A percentile compares a stretch with the other conserved stretches of the same genome.
These are phyloP conservation scores for Starmerella sp. DNA, from an alignment of 805 yeast species.

Conservation along the genomic window DNA sequence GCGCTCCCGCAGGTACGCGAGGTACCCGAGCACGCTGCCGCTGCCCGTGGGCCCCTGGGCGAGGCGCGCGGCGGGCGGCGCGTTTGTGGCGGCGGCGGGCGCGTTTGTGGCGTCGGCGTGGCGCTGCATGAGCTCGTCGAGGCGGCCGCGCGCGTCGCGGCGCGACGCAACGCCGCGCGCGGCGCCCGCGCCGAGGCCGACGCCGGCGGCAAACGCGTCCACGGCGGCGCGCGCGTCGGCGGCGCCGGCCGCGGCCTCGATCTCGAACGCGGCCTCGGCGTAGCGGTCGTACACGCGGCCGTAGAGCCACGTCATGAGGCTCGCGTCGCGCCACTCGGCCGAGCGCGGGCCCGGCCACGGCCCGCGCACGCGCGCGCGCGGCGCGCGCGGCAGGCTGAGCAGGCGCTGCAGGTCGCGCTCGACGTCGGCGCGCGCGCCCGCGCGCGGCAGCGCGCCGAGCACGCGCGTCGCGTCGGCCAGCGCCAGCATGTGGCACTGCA, in stretches of 20 bases:
- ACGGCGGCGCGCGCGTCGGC: neutral
- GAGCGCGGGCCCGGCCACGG: neutral
- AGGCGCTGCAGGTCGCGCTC: neutral
- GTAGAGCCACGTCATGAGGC: conserved; percentile 2
- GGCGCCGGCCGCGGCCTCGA: neutral
- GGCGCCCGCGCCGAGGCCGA: neutral
- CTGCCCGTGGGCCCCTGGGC: neutral
- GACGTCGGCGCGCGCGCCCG: neutral
- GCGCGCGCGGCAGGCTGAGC: neutral
- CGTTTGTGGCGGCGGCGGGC: neutral
- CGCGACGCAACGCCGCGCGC: neutral
- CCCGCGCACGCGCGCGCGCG: neutral
- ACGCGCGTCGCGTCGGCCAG: neutral
- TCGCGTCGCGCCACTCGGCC: neutral
- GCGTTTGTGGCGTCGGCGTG: neutral
- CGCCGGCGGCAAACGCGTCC: neutral
- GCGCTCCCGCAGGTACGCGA: neutral
- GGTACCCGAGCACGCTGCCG: neutral
- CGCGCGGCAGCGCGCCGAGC: neutral
- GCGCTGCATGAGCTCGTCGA: neutral
- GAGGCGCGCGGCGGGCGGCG: neutral
- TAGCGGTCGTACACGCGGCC: neutral
- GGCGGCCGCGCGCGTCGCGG: neutral
- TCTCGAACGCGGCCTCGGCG: neutral
- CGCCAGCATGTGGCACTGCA: neutral